Evolutionary conservation across 2,329 filamentous ascomycete genomes (phyloP).

Genomic region (Sphaerulina populicola): DNA sequence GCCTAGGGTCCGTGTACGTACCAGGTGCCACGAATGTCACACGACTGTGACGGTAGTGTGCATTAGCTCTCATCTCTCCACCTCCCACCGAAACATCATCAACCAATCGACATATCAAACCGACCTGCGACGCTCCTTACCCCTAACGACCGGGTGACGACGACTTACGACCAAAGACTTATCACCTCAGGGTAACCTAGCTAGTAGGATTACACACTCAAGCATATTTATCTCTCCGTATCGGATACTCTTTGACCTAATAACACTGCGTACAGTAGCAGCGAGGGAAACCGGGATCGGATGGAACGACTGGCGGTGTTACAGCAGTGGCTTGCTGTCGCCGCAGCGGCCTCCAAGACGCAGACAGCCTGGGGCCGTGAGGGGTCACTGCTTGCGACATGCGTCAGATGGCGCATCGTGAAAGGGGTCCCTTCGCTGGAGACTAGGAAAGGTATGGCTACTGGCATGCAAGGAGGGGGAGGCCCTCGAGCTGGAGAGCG

Average conservation of each 20-base stretch:
- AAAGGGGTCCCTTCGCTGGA: neutral
- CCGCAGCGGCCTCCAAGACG: too few relatives aligned
- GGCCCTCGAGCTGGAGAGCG: neutral
- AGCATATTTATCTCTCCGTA: conserved; percentile 21
- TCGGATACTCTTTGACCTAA: conserved; percentile 22
- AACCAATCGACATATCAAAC: conserved; percentile 5
- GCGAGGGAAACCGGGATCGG: neutral
- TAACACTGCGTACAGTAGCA: conserved; percentile 4
- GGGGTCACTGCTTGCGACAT: neutral
- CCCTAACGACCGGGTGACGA: conserved; percentile 22
- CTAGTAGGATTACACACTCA: conserved; percentile 18
- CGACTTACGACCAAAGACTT: conserved; percentile 32
- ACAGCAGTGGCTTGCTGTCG: neutral
- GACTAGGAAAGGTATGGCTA: neutral
- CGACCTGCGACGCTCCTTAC: conserved; percentile 18
- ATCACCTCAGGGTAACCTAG: conserved; percentile 33
- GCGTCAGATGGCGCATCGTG: neutral
- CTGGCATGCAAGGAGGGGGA: neutral
- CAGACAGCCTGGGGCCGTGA: neutral
- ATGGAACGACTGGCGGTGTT: neutral
- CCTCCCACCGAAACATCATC: conserved; percentile 8
- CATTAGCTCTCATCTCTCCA: conserved; percentile 16
- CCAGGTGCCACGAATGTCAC: conserved; percentile 15
- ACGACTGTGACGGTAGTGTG: conserved; percentile 21
- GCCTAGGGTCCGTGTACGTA: conserved; percentile 15